phyloP scores from a whole-genome alignment of 345 rosid species.

The Schrenkiella parvula region DNA sequence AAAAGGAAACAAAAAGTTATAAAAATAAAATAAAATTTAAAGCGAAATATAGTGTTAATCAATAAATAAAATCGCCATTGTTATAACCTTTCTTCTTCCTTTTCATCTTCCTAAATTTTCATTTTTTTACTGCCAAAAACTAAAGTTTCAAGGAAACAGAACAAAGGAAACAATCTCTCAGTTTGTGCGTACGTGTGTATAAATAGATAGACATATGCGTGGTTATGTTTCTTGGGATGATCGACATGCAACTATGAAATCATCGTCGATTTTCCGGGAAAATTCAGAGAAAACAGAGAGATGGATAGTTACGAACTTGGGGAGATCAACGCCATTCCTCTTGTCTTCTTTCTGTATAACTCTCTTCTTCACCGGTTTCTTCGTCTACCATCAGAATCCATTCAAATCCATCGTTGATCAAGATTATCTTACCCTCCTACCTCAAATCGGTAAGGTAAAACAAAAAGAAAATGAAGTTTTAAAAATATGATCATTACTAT shows the following conservation, averaged over 20 bases:
- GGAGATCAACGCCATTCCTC: conserved; percentile 41
- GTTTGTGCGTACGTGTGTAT: neutral
- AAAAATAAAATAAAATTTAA: neutral
- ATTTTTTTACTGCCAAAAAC: neutral
- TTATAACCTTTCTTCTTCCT: neutral
- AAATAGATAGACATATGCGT: neutral
- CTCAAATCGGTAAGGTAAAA: conserved; percentile 36
- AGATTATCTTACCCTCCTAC: conserved; percentile 11
- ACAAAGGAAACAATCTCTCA: neutral
- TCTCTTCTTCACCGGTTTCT: conserved; percentile 46
- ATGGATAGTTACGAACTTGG: conserved; percentile 30
- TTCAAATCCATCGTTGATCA: conserved; percentile 31
- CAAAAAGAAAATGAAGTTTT: neutral
- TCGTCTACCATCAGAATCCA: conserved; percentile 56
- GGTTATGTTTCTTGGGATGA: conserved; percentile 23
- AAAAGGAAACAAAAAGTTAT: neutral
- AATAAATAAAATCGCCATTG: neutral
- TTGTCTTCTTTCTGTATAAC: conserved; percentile 44
- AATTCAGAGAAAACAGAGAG: conserved; percentile 36
- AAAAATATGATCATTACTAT: neutral
- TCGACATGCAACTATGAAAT: conserved; percentile 37
- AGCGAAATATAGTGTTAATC: no score
- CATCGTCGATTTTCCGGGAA: conserved; percentile 25
- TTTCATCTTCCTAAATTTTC: neutral
- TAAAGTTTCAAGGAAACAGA: neutral